Conservation (phyloP, 1,139 yeast species). For the Dujonia santamariae region DNA sequence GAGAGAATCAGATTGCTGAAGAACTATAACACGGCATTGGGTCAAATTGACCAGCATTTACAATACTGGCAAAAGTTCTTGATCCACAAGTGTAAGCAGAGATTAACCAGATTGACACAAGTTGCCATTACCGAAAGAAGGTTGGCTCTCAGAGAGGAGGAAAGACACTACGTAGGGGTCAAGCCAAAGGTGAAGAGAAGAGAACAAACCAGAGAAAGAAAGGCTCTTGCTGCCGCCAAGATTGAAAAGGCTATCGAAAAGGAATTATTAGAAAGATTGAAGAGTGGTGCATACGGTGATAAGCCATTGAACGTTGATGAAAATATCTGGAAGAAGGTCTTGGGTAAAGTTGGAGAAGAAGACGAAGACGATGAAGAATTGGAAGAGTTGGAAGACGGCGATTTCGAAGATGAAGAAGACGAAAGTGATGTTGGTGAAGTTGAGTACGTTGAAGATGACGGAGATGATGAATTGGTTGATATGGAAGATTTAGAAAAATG, state of each 20-base stretch:
- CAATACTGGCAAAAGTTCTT: slow-evolving; percentile 91
- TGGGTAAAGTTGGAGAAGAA: slow-evolving; percentile 66
- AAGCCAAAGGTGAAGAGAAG: slow-evolving; percentile 93
- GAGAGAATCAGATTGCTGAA: slow-evolving; percentile 87
- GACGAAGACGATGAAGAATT: slow-evolving; percentile 63
- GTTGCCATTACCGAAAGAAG: slow-evolving; percentile 96
- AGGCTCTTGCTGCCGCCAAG: slow-evolving; percentile 94
- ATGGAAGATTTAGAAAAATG: slow-evolving; percentile 89
- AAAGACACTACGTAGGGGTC: slow-evolving; percentile 87
- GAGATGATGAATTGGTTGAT: slow-evolving; percentile 85
- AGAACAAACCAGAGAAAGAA: slow-evolving; percentile 91
- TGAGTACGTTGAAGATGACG: slow-evolving; percentile 83
- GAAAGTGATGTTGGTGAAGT: slow-evolving; percentile 72
- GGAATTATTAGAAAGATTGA: slow-evolving; percentile 88
- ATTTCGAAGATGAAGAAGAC: slow-evolving; percentile 51
- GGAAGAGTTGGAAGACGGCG: slow-evolving; percentile 56
- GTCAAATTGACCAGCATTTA: slow-evolving; percentile 82
- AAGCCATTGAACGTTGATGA: slow-evolving; percentile 96
- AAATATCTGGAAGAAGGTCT: slow-evolving; percentile 89
- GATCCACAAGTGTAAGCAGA: slow-evolving; percentile 91
- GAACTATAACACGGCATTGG: slow-evolving; percentile 81
- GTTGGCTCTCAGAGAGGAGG: slow-evolving; percentile 85
- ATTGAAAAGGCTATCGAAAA: slow-evolving; percentile 95
- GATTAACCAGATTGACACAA: slow-evolving; percentile 90
- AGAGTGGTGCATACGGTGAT: slow-evolving; percentile 98